Evolutionary conservation across 148 eudicot species (phyloP).

Genomic region (Heliamphora exappendiculata): DNA sequence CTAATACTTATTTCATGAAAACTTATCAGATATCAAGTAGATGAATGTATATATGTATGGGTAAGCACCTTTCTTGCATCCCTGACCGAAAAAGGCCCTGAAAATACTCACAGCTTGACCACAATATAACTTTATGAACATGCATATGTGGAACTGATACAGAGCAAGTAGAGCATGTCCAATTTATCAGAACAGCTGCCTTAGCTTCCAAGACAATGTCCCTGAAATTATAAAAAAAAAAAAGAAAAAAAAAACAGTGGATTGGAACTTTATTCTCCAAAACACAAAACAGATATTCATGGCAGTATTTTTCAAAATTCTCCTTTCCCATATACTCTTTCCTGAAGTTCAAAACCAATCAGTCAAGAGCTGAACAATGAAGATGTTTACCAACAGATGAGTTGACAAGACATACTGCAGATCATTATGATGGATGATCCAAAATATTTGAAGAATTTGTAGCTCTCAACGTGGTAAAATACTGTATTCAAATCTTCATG

Average conservation of each 20-base stretch:
- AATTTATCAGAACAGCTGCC: conserved; percentile 23
- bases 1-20: not conserved
- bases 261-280: conserved; percentile 7
- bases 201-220: conserved; percentile 69
- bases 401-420: not conserved
- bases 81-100: conserved; percentile 71
- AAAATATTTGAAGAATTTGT: not conserved
- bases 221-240: too few species aligned
- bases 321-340: not conserved
- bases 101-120: conserved; percentile 57
- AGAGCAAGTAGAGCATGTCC: conserved; percentile 52
- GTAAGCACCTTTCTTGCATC: conserved; percentile 79
- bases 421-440: not conserved
- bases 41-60: not conserved
- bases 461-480: not conserved
- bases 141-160: conserved; percentile 54
- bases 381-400: not conserved
- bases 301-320: not conserved
- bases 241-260: conserved; percentile 13
- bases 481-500: not conserved
- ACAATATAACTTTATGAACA: conserved; percentile 63
- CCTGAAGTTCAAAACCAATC: not conserved
- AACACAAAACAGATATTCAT: not conserved
- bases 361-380: not conserved
- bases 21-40: not conserved